Evolutionary conservation across 208 protist genomes (phyloP).

Genomic region (Acanthamoeba culbertsoni): DNA sequence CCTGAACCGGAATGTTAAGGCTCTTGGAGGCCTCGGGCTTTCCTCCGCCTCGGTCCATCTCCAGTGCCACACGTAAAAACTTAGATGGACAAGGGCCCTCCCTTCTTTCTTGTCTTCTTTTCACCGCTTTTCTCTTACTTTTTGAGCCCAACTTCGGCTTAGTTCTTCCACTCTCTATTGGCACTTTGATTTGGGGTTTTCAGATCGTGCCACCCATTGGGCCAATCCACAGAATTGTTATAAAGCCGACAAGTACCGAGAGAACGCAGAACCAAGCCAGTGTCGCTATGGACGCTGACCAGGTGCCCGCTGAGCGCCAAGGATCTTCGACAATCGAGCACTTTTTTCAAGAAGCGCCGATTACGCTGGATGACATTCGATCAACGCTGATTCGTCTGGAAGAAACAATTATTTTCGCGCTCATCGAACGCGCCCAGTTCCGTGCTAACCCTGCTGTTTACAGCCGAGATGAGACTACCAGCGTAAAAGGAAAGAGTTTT

Average conservation of each 20-base stretch:
- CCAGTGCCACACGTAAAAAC: too few species aligned
- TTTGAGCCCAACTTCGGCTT: too few species aligned
- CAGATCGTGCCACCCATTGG: too few species aligned
- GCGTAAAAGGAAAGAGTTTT: conserved; percentile 61
- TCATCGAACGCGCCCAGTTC: conserved; percentile 82
- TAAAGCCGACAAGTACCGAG: too few species aligned
- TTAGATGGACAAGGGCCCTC: too few species aligned
- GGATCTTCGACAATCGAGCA: conserved; percentile 22
- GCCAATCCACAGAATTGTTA: too few species aligned
- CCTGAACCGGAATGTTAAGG: neutral
- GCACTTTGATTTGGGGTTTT: too few species aligned
- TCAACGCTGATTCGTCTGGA: conserved; percentile 73
- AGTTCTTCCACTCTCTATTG: too few species aligned
- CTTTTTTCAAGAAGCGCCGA: conserved; percentile 63
- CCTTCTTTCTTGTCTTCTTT: too few species aligned
- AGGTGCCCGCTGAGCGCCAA: too few species aligned
- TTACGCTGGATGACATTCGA: conserved; percentile 64
- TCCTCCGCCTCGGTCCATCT: neutral
- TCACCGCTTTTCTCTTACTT: too few species aligned
- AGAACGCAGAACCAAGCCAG: neutral
- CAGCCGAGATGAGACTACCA: neutral
- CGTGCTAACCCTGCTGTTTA: conserved; percentile 63
- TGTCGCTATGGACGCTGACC: too few species aligned
- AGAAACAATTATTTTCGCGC: conserved; percentile 81
- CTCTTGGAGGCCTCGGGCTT: neutral